These are phyloP conservation scores for Euptelea pleiosperma DNA, from an alignment of 164 flowering plant species.

Conservation along the genomic window DNA sequence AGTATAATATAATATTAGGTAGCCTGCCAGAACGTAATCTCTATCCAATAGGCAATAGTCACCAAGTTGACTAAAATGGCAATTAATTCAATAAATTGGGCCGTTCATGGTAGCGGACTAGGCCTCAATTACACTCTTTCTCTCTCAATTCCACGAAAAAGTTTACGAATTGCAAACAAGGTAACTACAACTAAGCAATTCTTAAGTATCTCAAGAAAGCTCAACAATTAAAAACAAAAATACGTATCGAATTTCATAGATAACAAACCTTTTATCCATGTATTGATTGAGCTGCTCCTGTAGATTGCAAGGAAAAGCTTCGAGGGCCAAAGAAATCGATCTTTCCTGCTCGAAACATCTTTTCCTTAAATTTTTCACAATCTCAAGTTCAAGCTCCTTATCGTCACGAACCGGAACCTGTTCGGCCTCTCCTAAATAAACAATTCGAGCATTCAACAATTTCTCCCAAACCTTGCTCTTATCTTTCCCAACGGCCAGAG, in stretches of 20 bases:
- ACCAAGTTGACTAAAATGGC: too few relatives aligned
- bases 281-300: conserved; percentile 74
- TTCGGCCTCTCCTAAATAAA: conserved; percentile 95
- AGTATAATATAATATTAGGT: too few relatives aligned
- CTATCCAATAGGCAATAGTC: too few relatives aligned
- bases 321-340: conserved; percentile 64
- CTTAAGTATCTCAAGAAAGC: too few relatives aligned
- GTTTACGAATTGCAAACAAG: neutral
- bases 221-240: too few relatives aligned
- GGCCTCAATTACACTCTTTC: too few relatives aligned
- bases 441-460: conserved; percentile 73
- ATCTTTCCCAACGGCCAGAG: conserved; percentile 85
- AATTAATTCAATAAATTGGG: neutral
- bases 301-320: conserved; percentile 73
- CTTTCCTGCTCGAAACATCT: conserved; percentile 62
- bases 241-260: neutral
- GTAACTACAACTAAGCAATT: neutral
- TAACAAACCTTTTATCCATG: conserved; percentile 58
- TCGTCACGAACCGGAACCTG: conserved; percentile 85
- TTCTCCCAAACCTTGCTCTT: conserved; percentile 91
- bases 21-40: too few relatives aligned
- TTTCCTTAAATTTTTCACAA: conserved; percentile 59
- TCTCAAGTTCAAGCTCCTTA: conserved; percentile 82
- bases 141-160: neutral
- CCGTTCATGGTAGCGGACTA: too few relatives aligned